These are phyloP conservation scores for Daldinia loculata DNA, from an alignment of 495 filamentous ascomycete species.

Conservation along the genomic window DNA sequence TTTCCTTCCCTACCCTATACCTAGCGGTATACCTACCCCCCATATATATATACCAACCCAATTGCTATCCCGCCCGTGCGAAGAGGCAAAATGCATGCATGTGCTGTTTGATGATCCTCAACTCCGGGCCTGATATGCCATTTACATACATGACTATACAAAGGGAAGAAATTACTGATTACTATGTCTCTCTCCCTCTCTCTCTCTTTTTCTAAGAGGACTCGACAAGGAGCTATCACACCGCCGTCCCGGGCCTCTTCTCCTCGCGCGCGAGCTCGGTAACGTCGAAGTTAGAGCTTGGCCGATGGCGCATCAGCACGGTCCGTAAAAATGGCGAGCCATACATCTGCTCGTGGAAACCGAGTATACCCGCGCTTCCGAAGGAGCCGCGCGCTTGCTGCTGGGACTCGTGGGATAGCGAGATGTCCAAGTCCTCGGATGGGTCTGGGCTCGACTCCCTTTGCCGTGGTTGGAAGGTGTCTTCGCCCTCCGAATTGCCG, in stretches of 20 bases:
- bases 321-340: conserved; percentile 47
- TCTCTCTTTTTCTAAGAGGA: background rate
- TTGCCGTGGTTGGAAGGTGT: background rate
- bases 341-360: conserved; percentile 49
- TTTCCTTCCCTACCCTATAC: background rate
- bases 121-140: background rate
- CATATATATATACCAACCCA: background rate
- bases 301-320: conserved; percentile 40
- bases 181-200: background rate
- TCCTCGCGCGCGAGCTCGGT: background rate
- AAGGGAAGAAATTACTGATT: conserved; percentile 1
- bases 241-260: conserved; percentile 32
- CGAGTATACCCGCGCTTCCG: conserved; percentile 53
- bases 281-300: conserved; percentile 1
- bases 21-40: background rate
- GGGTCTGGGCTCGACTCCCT: conserved; percentile 27
- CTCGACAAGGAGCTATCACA: background rate
- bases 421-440: conserved; percentile 11
- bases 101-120: background rate
- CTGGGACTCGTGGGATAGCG: background rate
- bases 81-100: background rate
- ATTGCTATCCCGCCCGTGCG: background rate
- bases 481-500: conserved; percentile 7
- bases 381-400: conserved; percentile 35
- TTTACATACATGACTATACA: background rate